Evolutionary conservation across 2,329 filamentous ascomycete genomes (phyloP).

Genomic region (Colletotrichum sojae): DNA sequence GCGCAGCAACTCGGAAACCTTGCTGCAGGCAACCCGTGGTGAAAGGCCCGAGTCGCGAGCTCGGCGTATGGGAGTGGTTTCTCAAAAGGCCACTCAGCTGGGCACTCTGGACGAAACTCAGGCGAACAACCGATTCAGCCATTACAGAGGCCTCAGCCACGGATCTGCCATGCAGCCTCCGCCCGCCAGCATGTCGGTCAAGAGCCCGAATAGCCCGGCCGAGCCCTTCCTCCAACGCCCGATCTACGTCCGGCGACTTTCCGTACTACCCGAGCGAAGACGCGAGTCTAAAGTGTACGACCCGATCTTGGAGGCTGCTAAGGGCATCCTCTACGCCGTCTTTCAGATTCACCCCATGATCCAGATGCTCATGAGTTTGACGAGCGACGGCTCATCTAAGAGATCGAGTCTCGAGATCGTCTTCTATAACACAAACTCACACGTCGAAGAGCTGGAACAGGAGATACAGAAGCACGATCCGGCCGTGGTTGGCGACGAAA

Average conservation of each 20-base stretch:
- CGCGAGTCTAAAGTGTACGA: slow-evolving; percentile 74
- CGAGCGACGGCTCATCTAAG: slow-evolving; percentile 72
- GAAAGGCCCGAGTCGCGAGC: slow-evolving; percentile 69
- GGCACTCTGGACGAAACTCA: slow-evolving; percentile 75
- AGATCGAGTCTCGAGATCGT: slow-evolving; percentile 76
- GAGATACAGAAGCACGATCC: slow-evolving; percentile 74
- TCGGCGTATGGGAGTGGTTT: slow-evolving; percentile 75
- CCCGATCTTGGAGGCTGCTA: slow-evolving; percentile 74
- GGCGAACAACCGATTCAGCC: slow-evolving; percentile 75
- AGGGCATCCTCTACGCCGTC: slow-evolving; percentile 76
- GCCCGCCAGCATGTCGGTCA: slow-evolving; percentile 53
- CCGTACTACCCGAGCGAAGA: slow-evolving; percentile 73
- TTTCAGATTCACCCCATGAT: slow-evolving; percentile 79
- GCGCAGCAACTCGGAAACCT: slow-evolving; percentile 75
- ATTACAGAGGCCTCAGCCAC: slow-evolving; percentile 76
- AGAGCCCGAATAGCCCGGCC: slow-evolving; percentile 72
- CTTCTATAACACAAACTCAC: slow-evolving; percentile 77
- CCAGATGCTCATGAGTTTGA: slow-evolving; percentile 74
- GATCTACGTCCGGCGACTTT: slow-evolving; percentile 74
- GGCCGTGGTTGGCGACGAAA: slow-evolving; percentile 63
- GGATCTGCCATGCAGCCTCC: slow-evolving; percentile 77
- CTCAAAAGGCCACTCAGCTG: slow-evolving; percentile 72
- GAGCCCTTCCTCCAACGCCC: slow-evolving; percentile 71
- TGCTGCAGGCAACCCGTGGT: slow-evolving; percentile 62
- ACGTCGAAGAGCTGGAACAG: slow-evolving; percentile 76